Conservation (phyloP, 129 eudicot genomes). For the Pittosporum tobira region DNA sequence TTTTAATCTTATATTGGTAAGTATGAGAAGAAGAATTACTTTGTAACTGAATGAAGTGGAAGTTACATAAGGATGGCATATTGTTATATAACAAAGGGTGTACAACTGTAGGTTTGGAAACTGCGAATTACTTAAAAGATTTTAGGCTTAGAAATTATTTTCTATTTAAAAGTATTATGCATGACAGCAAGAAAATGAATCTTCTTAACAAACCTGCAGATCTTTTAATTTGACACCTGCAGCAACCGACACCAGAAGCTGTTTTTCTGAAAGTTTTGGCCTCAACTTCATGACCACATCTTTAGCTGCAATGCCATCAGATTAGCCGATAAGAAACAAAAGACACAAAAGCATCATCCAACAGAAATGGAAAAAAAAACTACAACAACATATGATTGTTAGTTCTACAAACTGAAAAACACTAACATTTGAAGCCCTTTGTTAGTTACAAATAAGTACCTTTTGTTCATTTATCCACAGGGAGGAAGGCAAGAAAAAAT, state of each 20-base stretch:
- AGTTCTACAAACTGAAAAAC: background rate
- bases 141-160: background rate
- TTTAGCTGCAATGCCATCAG: conserved; percentile 46
- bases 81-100: too few species aligned
- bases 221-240: conserved; percentile 88
- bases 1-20: too few species aligned
- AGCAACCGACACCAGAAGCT: conserved; percentile 90
- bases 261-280: conserved; percentile 67
- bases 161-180: background rate
- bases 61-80: too few species aligned
- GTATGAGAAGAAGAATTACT: too few species aligned
- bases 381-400: background rate
- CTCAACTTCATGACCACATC: conserved; percentile 61
- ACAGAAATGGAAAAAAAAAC: background rate
- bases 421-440: background rate
- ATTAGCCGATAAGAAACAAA: background rate
- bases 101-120: too few species aligned
- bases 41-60: too few species aligned
- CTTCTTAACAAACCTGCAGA: conserved; percentile 52
- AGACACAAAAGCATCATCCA: background rate
- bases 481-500: too few species aligned
- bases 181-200: background rate
- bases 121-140: too few species aligned
- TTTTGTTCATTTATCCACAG: too few species aligned
- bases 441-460: too few species aligned